phyloP scores from a whole-genome alignment of 345 rosid genomes.

The Nasturtium officinale region DNA sequence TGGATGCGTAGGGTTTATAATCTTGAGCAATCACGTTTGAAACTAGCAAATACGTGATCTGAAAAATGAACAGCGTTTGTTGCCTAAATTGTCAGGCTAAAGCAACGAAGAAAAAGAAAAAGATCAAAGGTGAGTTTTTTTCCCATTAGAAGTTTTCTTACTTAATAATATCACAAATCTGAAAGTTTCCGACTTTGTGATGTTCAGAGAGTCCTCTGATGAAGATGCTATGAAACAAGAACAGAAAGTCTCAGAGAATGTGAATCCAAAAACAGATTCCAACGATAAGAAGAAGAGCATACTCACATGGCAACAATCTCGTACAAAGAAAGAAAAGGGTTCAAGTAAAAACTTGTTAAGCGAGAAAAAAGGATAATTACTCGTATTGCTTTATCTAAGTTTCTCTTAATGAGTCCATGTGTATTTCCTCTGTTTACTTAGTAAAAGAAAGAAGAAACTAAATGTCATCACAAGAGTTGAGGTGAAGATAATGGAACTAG shows the following conservation, averaged over 20 bases:
- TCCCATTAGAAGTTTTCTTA: neutral
- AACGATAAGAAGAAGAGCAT: constrained; percentile 2
- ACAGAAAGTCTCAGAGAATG: constrained; percentile 3
- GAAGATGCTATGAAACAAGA: constrained; percentile 7
- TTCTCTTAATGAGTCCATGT: neutral
- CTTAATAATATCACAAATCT: neutral
- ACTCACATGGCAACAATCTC: constrained; percentile 29
- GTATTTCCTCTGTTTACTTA: constrained; percentile 22
- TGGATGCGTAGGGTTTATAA: constrained; percentile 30
- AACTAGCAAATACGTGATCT: neutral
- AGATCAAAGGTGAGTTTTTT: constrained; percentile 26
- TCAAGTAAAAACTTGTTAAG: neutral
- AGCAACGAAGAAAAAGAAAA: constrained; percentile 22
- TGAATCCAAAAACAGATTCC: constrained; percentile 27
- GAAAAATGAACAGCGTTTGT: constrained; percentile 28
- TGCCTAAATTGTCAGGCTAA: constrained; percentile 25
- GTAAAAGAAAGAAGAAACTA: constrained; percentile 9
- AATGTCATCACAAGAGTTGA: neutral
- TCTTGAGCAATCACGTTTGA: constrained; percentile 4
- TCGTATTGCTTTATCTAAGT: constrained; percentile 10
- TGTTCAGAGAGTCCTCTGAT: constrained; percentile 31
- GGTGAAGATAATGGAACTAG: constrained; percentile 23
- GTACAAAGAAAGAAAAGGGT: constrained; percentile 33
- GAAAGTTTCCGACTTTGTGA: constrained; percentile 17
- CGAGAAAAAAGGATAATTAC: constrained; percentile 27